phyloP scores from a whole-genome alignment of 345 rosid genomes.

The Geranium brycei region DNA sequence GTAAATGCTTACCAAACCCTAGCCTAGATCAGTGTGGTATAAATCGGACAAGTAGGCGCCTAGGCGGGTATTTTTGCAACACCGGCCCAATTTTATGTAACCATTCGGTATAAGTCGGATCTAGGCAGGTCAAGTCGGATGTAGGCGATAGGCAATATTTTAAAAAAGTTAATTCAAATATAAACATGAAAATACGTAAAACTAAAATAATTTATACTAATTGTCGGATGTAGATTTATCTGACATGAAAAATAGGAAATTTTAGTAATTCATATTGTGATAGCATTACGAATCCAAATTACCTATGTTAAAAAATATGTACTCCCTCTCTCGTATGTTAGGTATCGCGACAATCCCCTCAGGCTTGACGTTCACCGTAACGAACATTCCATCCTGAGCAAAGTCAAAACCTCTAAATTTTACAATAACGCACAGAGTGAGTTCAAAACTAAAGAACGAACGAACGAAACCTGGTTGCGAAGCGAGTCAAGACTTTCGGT shows the following conservation, averaged over 20 bases:
- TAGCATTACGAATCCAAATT: constrained; percentile 4
- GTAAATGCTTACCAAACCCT: no score
- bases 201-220: no score
- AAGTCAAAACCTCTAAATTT: background rate
- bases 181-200: no score
- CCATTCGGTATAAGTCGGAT: no score
- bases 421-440: no score
- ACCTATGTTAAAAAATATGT: constrained; percentile 68
- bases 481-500: constrained; percentile 22
- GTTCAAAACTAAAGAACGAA: background rate
- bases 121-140: no score
- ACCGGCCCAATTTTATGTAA: no score
- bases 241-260: background rate
- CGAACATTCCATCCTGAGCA: constrained; percentile 34
- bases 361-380: constrained; percentile 63
- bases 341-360: constrained; percentile 73
- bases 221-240: background rate
- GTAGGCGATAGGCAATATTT: no score
- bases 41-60: no score
- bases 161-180: no score
- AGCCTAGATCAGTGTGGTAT: no score
- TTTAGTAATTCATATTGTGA: background rate
- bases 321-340: constrained; percentile 34
- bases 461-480: constrained; percentile 28
- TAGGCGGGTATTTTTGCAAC: no score